phyloP scores from a whole-genome alignment of 164 flowering plant species.

The Magnolia sinica region DNA sequence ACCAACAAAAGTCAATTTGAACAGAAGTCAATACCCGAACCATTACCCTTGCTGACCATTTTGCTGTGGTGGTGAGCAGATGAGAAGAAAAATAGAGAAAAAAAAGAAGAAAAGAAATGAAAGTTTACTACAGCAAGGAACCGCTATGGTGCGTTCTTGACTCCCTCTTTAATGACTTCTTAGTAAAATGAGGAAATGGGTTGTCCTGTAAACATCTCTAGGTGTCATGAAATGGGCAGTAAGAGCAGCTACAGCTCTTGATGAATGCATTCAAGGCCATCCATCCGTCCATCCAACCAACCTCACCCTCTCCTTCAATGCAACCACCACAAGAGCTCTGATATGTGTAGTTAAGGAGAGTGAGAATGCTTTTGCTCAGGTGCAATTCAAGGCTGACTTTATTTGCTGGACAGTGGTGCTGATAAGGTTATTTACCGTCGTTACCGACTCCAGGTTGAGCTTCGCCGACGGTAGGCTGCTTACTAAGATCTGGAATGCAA shows the following conservation, averaged over 20 bases:
- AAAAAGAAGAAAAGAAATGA: not conserved
- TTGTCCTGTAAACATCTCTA: slow-evolving; percentile 8
- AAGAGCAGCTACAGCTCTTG: slow-evolving; percentile 34
- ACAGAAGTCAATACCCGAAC: slow-evolving; percentile 34
- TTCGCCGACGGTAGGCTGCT: slow-evolving; percentile 68
- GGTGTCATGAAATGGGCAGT: slow-evolving; percentile 23
- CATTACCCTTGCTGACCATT: slow-evolving; percentile 19
- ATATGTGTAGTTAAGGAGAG: slow-evolving; percentile 32
- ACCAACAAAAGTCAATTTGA: slow-evolving; percentile 4
- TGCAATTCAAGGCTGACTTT: slow-evolving; percentile 46
- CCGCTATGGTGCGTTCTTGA: slow-evolving; percentile 88
- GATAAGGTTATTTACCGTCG: slow-evolving; percentile 73
- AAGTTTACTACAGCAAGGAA: not conserved
- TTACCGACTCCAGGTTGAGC: slow-evolving; percentile 67
- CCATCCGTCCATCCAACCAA: slow-evolving; percentile 32
- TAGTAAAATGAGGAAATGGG: not conserved
- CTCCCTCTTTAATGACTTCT: slow-evolving; percentile 37
- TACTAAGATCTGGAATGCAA: slow-evolving; percentile 76
- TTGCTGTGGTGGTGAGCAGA: not conserved
- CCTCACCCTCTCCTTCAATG: slow-evolving; percentile 24
- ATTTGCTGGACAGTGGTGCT: slow-evolving; percentile 74
- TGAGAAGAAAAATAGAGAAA: not conserved
- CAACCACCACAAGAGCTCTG: slow-evolving; percentile 27
- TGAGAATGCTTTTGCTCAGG: slow-evolving; percentile 32
- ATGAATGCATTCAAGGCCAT: slow-evolving; percentile 50